Percentiles rank a stretch among this genome's conserved stretches.
Evolutionary conservation across 768 basidiomycete species (phyloP).

Genomic region (Calocera viscosa): DNA sequence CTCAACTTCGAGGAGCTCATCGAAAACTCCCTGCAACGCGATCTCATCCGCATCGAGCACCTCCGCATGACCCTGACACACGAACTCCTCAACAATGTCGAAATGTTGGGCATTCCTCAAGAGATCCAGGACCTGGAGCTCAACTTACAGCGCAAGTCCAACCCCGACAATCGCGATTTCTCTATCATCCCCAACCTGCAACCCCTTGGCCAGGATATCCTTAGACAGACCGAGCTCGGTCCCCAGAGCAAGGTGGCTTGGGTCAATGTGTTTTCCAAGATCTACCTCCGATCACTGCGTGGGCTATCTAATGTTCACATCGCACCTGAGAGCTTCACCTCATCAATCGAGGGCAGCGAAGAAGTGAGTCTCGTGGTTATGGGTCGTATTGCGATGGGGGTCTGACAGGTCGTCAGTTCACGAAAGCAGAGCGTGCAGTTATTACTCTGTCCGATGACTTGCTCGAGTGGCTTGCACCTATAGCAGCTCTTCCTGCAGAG

Average conservation of each 20-base stretch:
- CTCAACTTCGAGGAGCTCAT: slow-evolving; percentile 66
- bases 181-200: slow-evolving; percentile 68
- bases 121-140: slow-evolving; percentile 76
- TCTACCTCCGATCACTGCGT: slow-evolving; percentile 50
- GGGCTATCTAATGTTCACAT: slow-evolving; percentile 33
- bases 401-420: slow-evolving; percentile 34
- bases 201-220: slow-evolving; percentile 42
- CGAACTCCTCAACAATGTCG: slow-evolving; percentile 49
- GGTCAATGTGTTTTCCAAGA: slow-evolving; percentile 56
- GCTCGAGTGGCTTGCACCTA: slow-evolving; percentile 28
- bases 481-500: slow-evolving; percentile 14
- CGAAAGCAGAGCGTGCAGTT: slow-evolving; percentile 48
- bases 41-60: slow-evolving; percentile 70
- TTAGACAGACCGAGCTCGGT: slow-evolving; percentile 58
- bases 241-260: slow-evolving; percentile 49
- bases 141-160: slow-evolving; percentile 53
- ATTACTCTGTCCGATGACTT: slow-evolving; percentile 40
- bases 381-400: no score
- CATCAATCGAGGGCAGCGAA: slow-evolving; percentile 64
- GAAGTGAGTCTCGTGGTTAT: no score
- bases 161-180: slow-evolving; percentile 76
- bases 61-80: slow-evolving; percentile 71
- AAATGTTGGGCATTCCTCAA: slow-evolving; percentile 50
- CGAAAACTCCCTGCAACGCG: slow-evolving; percentile 74
- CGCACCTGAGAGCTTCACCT: slow-evolving; percentile 67